Conservation (phyloP, 768 basidiomycete species). For the Cystofilobasidium capitatum region DNA sequence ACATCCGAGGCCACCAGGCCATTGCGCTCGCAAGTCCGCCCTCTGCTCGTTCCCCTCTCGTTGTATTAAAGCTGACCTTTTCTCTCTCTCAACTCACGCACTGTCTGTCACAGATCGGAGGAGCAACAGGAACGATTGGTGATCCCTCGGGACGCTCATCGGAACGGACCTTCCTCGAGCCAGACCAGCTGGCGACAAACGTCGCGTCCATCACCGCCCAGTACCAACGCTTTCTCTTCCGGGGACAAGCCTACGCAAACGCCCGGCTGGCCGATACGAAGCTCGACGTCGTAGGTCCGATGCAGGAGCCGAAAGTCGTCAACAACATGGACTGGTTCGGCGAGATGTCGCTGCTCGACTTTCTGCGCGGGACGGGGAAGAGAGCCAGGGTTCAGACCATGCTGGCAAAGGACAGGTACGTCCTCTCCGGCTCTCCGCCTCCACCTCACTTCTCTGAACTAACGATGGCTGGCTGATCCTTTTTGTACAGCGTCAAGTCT, state of each 20-base stretch:
- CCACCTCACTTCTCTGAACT: not conserved
- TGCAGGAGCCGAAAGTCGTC: conserved; percentile 43
- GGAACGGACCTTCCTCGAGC: conserved; percentile 63
- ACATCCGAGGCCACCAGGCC: conserved; percentile 66
- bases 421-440: conserved; percentile 7
- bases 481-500: conserved; percentile 15
- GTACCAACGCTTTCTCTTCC: conserved; percentile 61
- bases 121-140: conserved; percentile 90
- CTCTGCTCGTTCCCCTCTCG: not conserved
- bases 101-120: conserved; percentile 61
- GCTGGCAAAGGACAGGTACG: conserved; percentile 80
- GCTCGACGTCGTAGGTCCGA: conserved; percentile 13
- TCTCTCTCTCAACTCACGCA: not conserved
- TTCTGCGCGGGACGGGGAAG: conserved; percentile 69
- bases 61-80: not conserved
- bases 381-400: conserved; percentile 76
- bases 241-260: conserved; percentile 55
- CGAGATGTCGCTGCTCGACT: conserved; percentile 64
- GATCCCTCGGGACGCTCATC: conserved; percentile 84
- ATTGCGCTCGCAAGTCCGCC: conserved; percentile 66
- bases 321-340: conserved; percentile 74
- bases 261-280: conserved; percentile 33
- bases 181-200: conserved; percentile 55
- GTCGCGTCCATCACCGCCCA: conserved; percentile 54
- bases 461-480: not conserved